Conservation (phyloP, 1,284 basidiomycete genomes). For the Cutaneotrichosporon sp. region DNA sequence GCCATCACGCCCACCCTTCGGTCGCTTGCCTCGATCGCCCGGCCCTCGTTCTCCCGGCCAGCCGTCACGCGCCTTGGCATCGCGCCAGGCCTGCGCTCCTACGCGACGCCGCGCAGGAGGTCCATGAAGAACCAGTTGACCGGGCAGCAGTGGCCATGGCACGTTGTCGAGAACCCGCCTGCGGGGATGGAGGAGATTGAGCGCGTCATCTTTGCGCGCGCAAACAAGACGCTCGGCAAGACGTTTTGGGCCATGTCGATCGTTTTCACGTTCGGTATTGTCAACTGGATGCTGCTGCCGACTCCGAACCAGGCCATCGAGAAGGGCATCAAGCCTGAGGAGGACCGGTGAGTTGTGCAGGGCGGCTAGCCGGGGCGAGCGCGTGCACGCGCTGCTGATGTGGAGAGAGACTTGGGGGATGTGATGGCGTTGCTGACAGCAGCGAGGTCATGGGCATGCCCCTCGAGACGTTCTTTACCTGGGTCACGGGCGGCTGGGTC, state of each 20-base stretch:
- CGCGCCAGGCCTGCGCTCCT: background rate
- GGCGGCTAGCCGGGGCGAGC: too few species aligned
- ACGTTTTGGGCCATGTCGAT: constrained; percentile 18
- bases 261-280: constrained; percentile 4
- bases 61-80: background rate
- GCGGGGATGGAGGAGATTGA: constrained; percentile 17
- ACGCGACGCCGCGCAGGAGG: background rate
- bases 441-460: constrained; percentile 19
- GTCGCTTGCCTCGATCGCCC: background rate
- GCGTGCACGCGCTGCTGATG: too few species aligned
- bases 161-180: constrained; percentile 11
- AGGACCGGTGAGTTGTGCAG: constrained; percentile 18
- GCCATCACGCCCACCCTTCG: background rate
- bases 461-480: constrained; percentile 9
- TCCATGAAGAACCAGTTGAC: background rate
- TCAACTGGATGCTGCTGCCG: constrained; percentile 15
- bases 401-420: too few species aligned
- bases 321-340: constrained; percentile 1
- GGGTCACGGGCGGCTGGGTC: constrained; percentile 10
- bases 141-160: constrained; percentile 24
- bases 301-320: constrained; percentile 9
- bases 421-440: constrained; percentile 8
- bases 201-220: constrained; percentile 28
- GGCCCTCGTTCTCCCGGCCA: background rate
- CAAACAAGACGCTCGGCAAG: background rate